phyloP scores from a whole-genome alignment of 2,329 filamentous ascomycete species.

The Gaeumannomyces sp. region DNA sequence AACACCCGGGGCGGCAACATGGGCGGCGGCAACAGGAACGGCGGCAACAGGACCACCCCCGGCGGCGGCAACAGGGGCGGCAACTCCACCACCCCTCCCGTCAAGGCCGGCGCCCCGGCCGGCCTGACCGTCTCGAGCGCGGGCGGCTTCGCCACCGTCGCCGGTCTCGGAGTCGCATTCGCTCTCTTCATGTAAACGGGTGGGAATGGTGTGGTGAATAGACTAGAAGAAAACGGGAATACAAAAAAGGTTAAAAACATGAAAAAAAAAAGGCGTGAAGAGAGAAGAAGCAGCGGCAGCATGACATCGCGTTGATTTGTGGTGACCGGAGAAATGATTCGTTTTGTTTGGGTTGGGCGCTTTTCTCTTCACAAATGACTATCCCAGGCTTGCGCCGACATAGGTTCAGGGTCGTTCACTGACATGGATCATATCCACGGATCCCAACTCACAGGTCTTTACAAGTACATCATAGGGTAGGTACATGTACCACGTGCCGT shows the following conservation, averaged over 20 bases:
- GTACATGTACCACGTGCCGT: too few species aligned
- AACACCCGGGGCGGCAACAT: not conserved
- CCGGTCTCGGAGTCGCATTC: slow-evolving; percentile 6
- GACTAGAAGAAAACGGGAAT: not conserved
- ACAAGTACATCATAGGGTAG: too few species aligned
- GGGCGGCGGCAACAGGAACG: not conserved
- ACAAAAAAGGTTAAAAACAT: not conserved
- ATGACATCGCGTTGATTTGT: too few species aligned
- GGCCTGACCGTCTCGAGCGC: not conserved
- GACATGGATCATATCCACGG: too few species aligned
- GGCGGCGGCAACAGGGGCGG: not conserved
- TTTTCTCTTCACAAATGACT: too few species aligned
- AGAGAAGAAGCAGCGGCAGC: too few species aligned
- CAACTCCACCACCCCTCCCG: not conserved
- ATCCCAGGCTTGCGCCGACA: too few species aligned
- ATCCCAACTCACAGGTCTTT: too few species aligned
- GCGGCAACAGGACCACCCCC: too few species aligned
- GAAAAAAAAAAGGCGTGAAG: not conserved
- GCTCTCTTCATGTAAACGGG: slow-evolving; percentile 1
- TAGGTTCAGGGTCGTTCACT: too few species aligned
- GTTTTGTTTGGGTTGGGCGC: too few species aligned
- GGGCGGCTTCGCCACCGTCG: slow-evolving; percentile 5
- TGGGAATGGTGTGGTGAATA: not conserved
- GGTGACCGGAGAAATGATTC: too few species aligned
- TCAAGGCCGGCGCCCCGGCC: not conserved